These are phyloP conservation scores for Scenedesmus sp. DNA, from an alignment of 163 green algal species.

Conservation along the genomic window DNA sequence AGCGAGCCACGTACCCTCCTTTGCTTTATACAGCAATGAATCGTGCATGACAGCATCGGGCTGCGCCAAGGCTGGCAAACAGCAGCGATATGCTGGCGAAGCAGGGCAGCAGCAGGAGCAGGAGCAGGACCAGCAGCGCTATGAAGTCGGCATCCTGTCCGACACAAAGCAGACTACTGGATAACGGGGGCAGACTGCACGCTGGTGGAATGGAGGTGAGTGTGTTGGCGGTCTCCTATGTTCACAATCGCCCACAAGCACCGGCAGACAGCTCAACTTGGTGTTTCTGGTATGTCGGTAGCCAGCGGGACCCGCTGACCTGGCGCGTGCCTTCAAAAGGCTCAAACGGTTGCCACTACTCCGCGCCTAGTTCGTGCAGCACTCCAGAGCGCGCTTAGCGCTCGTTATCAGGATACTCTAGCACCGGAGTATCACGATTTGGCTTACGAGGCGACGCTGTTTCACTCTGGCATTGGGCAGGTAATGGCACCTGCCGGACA, in stretches of 20 bases:
- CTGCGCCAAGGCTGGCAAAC: background rate
- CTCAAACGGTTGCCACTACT: background rate
- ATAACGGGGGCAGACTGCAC: background rate
- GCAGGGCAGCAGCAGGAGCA: background rate
- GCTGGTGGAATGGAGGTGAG: background rate
- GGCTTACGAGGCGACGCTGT: background rate
- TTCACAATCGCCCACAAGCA: background rate
- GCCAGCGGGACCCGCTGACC: background rate
- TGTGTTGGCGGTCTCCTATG: conserved; percentile 7
- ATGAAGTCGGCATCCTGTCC: background rate
- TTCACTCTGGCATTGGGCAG: background rate
- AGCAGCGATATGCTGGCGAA: conserved; percentile 14
- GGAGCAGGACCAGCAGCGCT: background rate
- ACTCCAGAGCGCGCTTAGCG: background rate
- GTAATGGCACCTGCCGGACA: background rate
- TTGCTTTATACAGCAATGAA: background rate
- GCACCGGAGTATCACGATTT: background rate
- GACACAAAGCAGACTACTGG: background rate
- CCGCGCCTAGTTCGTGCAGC: background rate
- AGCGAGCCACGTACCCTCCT: background rate
- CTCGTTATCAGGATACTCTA: background rate
- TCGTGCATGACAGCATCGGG: background rate
- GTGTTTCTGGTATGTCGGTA: background rate
- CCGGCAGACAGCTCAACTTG: background rate
- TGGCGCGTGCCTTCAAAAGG: background rate